These are phyloP conservation scores for Luffa aegyptiaca DNA, from an alignment of 306 rosid species.

Conservation along the genomic window DNA sequence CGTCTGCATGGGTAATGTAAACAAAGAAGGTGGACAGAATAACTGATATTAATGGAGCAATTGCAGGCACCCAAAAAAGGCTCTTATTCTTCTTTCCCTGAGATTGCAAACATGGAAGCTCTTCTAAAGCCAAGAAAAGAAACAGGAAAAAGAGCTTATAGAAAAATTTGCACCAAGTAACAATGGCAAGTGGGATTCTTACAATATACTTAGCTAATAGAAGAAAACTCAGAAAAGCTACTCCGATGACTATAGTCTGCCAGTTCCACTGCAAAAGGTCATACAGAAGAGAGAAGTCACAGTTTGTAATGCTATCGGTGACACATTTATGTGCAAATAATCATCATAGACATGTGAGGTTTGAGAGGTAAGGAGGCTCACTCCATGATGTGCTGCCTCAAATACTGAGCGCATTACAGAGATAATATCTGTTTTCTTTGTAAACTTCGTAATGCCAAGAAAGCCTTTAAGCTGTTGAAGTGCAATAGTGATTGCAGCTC, in stretches of 20 bases:
- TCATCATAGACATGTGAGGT: neutral
- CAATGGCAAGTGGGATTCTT: slow-evolving; percentile 18
- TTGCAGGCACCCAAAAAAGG: slow-evolving; percentile 92
- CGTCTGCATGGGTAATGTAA: slow-evolving; percentile 80
- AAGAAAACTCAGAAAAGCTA: slow-evolving; percentile 51
- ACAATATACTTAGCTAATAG: slow-evolving; percentile 66
- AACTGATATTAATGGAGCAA: slow-evolving; percentile 81
- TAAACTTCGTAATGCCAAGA: slow-evolving; percentile 66
- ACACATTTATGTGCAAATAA: neutral
- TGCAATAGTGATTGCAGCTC: slow-evolving; percentile 95
- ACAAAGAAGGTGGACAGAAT: slow-evolving; percentile 75
- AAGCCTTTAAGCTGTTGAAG: slow-evolving; percentile 97
- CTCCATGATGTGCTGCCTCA: slow-evolving; percentile 67
- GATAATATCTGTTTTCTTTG: slow-evolving; percentile 60
- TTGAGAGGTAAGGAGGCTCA: slow-evolving; percentile 24
- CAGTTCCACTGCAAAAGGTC: slow-evolving; percentile 82
- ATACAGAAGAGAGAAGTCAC: slow-evolving; percentile 3
- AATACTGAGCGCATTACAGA: slow-evolving; percentile 60
- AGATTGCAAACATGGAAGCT: slow-evolving; percentile 14
- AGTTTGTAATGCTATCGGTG: neutral
- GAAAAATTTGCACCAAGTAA: neutral
- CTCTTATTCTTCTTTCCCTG: slow-evolving; percentile 83
- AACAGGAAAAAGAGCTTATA: neutral
- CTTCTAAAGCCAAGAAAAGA: slow-evolving; percentile 12
- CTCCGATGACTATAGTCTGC: slow-evolving; percentile 79